Conservation (phyloP, 2,329 filamentous ascomycete species). For the Pseudogymnoascus verrucosus region DNA sequence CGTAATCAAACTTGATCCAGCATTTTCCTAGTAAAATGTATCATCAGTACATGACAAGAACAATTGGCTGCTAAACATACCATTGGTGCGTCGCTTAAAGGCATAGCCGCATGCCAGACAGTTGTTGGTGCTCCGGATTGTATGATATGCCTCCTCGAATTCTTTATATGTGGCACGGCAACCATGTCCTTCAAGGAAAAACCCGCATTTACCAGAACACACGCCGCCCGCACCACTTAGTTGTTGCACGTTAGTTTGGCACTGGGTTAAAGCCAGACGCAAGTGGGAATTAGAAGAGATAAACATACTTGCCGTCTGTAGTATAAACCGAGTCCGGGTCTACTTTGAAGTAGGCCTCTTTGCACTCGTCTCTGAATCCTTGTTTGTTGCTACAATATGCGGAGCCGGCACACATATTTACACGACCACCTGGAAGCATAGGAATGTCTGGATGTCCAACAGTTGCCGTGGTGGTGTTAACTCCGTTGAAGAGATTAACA, state of each 20-base stretch:
- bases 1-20: not conserved
- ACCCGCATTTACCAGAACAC: not conserved
- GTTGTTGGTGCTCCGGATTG: not conserved
- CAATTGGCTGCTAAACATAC: not conserved
- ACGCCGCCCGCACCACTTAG: not conserved
- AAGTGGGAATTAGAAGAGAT: not conserved
- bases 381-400: not conserved
- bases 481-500: slow-evolving; percentile 1
- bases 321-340: not conserved
- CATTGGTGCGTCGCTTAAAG: not conserved
- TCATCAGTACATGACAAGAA: not conserved
- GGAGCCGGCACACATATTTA: not conserved
- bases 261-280: not conserved
- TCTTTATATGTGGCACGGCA: not conserved
- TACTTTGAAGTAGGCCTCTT: not conserved
- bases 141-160: not conserved
- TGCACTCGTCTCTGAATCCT: not conserved
- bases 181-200: not conserved
- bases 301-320: not conserved
- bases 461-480: not conserved
- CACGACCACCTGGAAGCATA: not conserved
- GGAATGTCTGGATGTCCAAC: not conserved
- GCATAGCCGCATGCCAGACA: not conserved
- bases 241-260: not conserved
- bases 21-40: not conserved